Evolutionary conservation across 345 rosid species (phyloP).

Genomic region (Noccaea caerulescens): DNA sequence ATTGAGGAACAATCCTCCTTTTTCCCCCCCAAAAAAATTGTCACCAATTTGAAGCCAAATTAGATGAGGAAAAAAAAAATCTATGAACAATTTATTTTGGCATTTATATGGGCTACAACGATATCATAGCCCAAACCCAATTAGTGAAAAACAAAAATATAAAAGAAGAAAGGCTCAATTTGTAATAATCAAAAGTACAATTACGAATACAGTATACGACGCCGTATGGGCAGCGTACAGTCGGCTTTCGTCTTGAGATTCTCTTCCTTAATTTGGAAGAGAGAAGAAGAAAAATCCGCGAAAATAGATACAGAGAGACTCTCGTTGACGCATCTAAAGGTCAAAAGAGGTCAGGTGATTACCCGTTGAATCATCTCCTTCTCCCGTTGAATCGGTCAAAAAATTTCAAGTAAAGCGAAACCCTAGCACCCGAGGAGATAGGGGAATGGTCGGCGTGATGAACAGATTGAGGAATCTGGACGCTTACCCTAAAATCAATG

Average conservation of each 20-base stretch:
- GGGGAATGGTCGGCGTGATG: constrained; percentile 52
- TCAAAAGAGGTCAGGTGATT: constrained; percentile 33
- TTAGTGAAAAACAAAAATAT: too few relatives aligned
- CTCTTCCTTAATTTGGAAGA: constrained; percentile 31
- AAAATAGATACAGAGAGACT: constrained; percentile 35
- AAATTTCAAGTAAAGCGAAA: constrained; percentile 1
- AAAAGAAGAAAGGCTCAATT: background rate
- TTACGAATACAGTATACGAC: constrained; percentile 1
- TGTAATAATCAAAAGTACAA: background rate
- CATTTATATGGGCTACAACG: background rate
- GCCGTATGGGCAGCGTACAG: background rate
- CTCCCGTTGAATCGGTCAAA: constrained; percentile 36
- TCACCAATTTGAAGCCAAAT: too few relatives aligned
- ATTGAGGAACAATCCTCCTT: too few relatives aligned
- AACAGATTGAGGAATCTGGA: constrained; percentile 69
- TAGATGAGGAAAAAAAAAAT: background rate
- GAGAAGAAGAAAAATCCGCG: constrained; percentile 26
- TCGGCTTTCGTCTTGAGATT: background rate
- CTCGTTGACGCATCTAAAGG: constrained; percentile 28
- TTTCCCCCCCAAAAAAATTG: too few relatives aligned
- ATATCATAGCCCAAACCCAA: constrained; percentile 16
- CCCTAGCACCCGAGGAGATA: constrained; percentile 16
- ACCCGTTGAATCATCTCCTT: constrained; percentile 41
- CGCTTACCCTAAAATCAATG: constrained; percentile 89
- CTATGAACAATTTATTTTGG: background rate